phyloP scores from a whole-genome alignment of 23 red algal genomes.

The Gracilariopsis chorda region DNA sequence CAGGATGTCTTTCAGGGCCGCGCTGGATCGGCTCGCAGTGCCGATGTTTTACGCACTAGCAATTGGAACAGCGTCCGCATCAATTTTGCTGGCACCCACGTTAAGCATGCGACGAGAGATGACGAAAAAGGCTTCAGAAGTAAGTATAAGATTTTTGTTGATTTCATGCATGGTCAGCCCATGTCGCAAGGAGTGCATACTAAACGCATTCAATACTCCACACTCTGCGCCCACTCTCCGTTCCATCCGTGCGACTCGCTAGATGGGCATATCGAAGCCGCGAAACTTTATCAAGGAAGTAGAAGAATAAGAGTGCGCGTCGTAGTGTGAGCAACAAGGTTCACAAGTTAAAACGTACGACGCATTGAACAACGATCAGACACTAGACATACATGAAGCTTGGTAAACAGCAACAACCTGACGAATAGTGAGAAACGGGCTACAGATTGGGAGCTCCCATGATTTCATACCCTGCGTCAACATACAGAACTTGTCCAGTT shows the following conservation, averaged over 20 bases:
- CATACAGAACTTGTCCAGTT: slow-evolving; percentile 95
- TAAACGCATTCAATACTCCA: no score
- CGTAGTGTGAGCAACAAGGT: no score
- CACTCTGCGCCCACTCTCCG: no score
- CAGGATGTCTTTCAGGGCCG: not conserved
- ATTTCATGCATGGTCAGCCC: no score
- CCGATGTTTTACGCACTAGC: slow-evolving; percentile 14
- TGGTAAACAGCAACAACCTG: not conserved
- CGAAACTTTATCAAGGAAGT: not conserved
- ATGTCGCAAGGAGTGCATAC: no score
- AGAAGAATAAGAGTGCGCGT: slow-evolving; percentile 8
- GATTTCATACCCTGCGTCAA: slow-evolving; percentile 92
- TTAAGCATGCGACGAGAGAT: slow-evolving; percentile 4
- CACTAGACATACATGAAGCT: not conserved
- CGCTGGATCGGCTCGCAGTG: not conserved
- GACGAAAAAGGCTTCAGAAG: not conserved
- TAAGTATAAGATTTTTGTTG: no score
- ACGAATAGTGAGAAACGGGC: no score
- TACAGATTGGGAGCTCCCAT: slow-evolving; percentile 87
- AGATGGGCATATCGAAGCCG: not conserved
- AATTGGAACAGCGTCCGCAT: not conserved
- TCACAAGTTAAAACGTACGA: no score
- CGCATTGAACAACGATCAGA: not conserved
- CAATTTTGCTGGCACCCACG: not conserved
- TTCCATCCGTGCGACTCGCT: no score